Evolutionary conservation across 768 basidiomycete species (phyloP), one percentile per base, ranked within the genome.

Genomic region (Amanita pseudoporphyria): DNA sequence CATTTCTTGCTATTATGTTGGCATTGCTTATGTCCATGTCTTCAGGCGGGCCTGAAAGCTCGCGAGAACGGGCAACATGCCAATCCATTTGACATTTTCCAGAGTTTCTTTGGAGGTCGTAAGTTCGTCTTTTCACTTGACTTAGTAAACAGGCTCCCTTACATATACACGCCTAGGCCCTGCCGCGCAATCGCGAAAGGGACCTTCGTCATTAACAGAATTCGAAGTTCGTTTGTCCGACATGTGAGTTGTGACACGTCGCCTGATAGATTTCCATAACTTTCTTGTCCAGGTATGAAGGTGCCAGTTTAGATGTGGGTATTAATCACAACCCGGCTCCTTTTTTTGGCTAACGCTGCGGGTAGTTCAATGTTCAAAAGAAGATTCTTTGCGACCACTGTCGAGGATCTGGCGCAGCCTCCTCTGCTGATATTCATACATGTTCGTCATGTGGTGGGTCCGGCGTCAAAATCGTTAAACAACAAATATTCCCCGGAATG

Each of bases 401-500:
- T 68, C 84, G 93, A 60, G 96, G 96, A 19, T 82, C 90, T 0
- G 96, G 96, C 19, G 96, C 96, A 0, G 87, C 91, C 1, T 87
- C 90, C 0, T 88, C 91, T 52, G 65, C 76, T 6, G 89, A 96
- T 60, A 87, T 96, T 42, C 87, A 91, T 58, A 76, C 78, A n/a
- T 99, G 96, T 62, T 63, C 78, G 3, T 77, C 77, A 9, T 99
- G 96, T 61, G 76, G 79, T 46, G 96, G 96, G 16, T 71, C 80
- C 43, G 96, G 96, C 32, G 76, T 95, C 47, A 85, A 87, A 60
- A 64, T 96, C 19, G 77, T 83, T 42, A 83, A 89, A 49, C 92
- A 96, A 61, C 96, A 94, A 69, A 88, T 99, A 53, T 94, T 95
- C 74, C 93, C 94, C 2, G 94, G 93, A 21, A 96, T 96, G 94